These are phyloP conservation scores for Globisporangium echinulatum DNA, from an alignment of 352 stramenopile genomes.

Conservation along the genomic window DNA sequence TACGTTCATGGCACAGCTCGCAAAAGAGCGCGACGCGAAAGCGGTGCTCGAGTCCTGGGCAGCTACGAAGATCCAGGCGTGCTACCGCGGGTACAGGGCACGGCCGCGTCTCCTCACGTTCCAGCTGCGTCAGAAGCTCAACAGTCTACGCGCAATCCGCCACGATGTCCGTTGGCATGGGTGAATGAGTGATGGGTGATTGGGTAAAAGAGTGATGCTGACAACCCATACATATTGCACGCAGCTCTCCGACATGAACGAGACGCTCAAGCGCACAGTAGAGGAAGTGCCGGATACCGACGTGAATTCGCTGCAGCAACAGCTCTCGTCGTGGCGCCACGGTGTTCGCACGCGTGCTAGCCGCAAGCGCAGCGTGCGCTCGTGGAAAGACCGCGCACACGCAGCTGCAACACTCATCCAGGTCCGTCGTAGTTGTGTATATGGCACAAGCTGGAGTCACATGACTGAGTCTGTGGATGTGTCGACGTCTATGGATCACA, in stretches of 20 bases:
- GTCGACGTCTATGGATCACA: neutral
- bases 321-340: slow-evolving; percentile 33
- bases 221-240: neutral
- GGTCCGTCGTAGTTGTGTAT: slow-evolving; percentile 7
- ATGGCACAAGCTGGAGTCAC: neutral
- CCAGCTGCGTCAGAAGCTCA: slow-evolving; percentile 31
- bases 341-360: slow-evolving; percentile 32
- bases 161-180: slow-evolving; percentile 18
- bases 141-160: slow-evolving; percentile 28
- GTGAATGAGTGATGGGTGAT: too few relatives aligned
- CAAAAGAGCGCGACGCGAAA: slow-evolving; percentile 44
- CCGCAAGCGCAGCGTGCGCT: slow-evolving; percentile 36
- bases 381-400: slow-evolving; percentile 30
- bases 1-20: slow-evolving; percentile 52
- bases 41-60: slow-evolving; percentile 45
- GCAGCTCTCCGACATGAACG: slow-evolving; percentile 50
- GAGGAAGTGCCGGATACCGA: neutral
- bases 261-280: slow-evolving; percentile 18
- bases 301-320: neutral
- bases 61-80: slow-evolving; percentile 57
- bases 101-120: slow-evolving; percentile 41
- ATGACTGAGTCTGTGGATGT: neutral
- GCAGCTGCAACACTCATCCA: slow-evolving; percentile 41
- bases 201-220: too few relatives aligned
- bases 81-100: slow-evolving; percentile 40